Evolutionary conservation across 495 filamentous ascomycete species (phyloP).

Genomic region (Elaphomyces granulatus): DNA sequence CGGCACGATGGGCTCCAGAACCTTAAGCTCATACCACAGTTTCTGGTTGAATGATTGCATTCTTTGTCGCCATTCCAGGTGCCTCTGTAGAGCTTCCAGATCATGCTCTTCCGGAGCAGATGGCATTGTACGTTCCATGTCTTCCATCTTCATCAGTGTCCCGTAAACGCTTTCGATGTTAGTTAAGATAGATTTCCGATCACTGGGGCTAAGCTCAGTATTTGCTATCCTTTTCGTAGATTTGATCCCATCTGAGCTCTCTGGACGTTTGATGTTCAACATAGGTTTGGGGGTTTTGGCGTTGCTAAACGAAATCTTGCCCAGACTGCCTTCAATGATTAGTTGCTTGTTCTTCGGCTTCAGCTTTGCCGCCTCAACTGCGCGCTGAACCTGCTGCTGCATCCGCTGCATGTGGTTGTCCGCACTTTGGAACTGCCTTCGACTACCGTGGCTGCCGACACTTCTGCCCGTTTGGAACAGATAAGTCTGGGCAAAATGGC

Average conservation of each 20-base stretch:
- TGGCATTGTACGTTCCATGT: constrained; percentile 82
- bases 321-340: constrained; percentile 95
- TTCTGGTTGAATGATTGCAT: constrained; percentile 59
- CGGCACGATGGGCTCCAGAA: constrained; percentile 78
- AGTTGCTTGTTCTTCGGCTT: constrained; percentile 97
- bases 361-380: constrained; percentile 90
- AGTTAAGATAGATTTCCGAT: constrained; percentile 67
- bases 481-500: constrained; percentile 96
- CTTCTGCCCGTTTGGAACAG: constrained; percentile 81
- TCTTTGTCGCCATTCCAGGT: constrained; percentile 56
- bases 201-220: constrained; percentile 40
- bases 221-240: constrained; percentile 25
- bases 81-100: constrained; percentile 45
- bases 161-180: constrained; percentile 80
- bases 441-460: constrained; percentile 43
- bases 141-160: constrained; percentile 82
- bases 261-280: constrained; percentile 86
- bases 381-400: constrained; percentile 96
- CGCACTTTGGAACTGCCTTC: constrained; percentile 57
- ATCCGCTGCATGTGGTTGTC: constrained; percentile 98
- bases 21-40: constrained; percentile 72
- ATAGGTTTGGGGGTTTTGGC: constrained; percentile 90
- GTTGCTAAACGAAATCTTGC: constrained; percentile 98
- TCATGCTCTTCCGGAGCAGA: constrained; percentile 49
- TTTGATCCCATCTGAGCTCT: constrained; percentile 42